These are phyloP conservation scores for Saccharata proteae DNA, from an alignment of 2,329 filamentous ascomycete genomes.

Conservation along the genomic window DNA sequence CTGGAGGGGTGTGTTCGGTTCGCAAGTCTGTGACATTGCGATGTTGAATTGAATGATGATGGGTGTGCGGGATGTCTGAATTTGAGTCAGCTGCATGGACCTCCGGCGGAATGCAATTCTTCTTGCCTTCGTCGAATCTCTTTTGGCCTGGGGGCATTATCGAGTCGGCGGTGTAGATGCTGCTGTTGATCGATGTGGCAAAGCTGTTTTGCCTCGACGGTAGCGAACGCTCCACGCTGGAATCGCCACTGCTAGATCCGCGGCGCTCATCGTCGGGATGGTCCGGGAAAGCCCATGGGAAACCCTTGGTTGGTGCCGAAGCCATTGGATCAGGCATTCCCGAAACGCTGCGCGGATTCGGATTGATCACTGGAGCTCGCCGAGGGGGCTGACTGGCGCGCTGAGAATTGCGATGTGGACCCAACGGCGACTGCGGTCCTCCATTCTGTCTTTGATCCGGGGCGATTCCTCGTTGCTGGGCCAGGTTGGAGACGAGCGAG, in stretches of 20 bases:
- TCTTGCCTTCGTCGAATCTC: slow-evolving; percentile 51
- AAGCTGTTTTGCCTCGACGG: slow-evolving; percentile 65
- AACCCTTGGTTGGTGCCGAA: slow-evolving; percentile 68
- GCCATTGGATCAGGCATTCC: slow-evolving; percentile 53
- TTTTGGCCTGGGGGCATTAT: slow-evolving; percentile 60
- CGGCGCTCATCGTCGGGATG: slow-evolving; percentile 47
- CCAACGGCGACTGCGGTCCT: slow-evolving; percentile 32
- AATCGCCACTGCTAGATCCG: slow-evolving; percentile 36
- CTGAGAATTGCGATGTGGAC: slow-evolving; percentile 18
- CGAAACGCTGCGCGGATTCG: slow-evolving; percentile 48
- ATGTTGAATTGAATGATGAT: slow-evolving; percentile 68
- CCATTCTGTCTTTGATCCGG: slow-evolving; percentile 30
- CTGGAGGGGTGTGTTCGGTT: slow-evolving; percentile 44
- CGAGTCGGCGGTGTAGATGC: slow-evolving; percentile 65
- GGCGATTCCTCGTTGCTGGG: slow-evolving; percentile 43
- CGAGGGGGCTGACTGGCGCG: slow-evolving; percentile 31
- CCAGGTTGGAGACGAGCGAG: slow-evolving; percentile 59
- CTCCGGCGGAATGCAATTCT: slow-evolving; percentile 7
- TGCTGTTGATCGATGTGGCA: slow-evolving; percentile 66
- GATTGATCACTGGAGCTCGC: slow-evolving; percentile 65
- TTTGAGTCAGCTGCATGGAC: slow-evolving; percentile 13
- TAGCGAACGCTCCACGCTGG: slow-evolving; percentile 37
- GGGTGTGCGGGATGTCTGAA: slow-evolving; percentile 35
- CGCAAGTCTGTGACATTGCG: slow-evolving; percentile 55
- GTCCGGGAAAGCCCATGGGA: slow-evolving; percentile 74